Evolutionary conservation across 805 yeast genomes (phyloP), one percentile per base, ranked within the genome.

Genomic region (Candida oleophila): DNA sequence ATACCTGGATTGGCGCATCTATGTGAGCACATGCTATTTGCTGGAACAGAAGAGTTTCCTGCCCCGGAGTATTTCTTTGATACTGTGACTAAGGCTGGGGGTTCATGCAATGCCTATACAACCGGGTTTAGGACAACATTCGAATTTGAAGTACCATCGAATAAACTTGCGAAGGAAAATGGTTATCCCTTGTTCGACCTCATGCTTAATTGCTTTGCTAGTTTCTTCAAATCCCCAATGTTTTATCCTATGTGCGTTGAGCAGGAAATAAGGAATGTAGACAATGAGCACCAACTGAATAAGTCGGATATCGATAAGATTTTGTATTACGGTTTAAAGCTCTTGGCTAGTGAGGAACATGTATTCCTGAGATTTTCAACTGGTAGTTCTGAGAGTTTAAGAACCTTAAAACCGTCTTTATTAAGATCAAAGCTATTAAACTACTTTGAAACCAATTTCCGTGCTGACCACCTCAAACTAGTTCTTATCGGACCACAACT

Each of bases 1-100:
- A 54, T 85, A 1, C 82, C 82, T 0, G 99, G 99, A 0, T 59
- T 92, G 33, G 98, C 98, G 0, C 99, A 92, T 68, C 76, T 89
- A 48, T 85, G 95, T 55, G 97, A 89, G 58, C 96, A 89, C 61
- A 72, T 86, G 74, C 46, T 83, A 2, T 65, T 80, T 30, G 71
- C 74, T 42, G 83, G 81, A 4, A 77, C 87, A 0, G 80, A 76
- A 54, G 64, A 71, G 43, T 83, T 61, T 50, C 83, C 87, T 0
- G 59, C 65, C 16, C 72, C 79, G 1, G 74, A 71, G 34, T 55
- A 56, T 21, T 80, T 79, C 49, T 75, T 75, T 42, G 73, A 74
- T 22, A 45, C 62, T 4, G 55, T 85, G 0, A 53, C 71, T 0
- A 59, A 70, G 22, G 61, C 71, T 33, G 83, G 85, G 16, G 94